Percentiles rank a stretch among this genome's conserved stretches.
These are phyloP conservation scores for Globisporangium paddicum DNA, from an alignment of 352 stramenopile species.

Conservation along the genomic window DNA sequence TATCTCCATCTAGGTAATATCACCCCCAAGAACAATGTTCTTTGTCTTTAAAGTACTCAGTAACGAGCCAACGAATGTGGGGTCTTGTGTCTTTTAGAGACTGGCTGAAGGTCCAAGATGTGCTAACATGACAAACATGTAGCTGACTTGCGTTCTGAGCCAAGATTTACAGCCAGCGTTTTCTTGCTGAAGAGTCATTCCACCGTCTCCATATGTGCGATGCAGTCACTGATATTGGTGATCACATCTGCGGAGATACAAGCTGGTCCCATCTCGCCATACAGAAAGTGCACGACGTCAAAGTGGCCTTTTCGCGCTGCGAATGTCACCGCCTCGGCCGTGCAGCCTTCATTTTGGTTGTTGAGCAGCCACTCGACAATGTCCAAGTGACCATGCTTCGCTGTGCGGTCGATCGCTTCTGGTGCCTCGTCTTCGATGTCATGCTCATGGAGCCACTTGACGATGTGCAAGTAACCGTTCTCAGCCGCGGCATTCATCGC, in stretches of 20 bases:
- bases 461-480: constrained; percentile 14
- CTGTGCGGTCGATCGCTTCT: background rate
- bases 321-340: background rate
- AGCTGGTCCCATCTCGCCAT: background rate
- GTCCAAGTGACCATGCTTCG: background rate
- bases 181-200: background rate
- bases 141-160: background rate
- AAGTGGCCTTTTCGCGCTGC: background rate
- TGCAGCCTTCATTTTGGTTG: background rate
- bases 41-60: background rate
- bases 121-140: background rate
- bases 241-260: background rate
- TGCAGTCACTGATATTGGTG: background rate
- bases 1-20: background rate
- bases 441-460: constrained; percentile 20
- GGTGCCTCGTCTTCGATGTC: background rate
- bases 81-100: background rate
- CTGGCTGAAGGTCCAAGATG: background rate
- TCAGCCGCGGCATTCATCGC: background rate
- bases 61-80: background rate
- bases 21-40: background rate
- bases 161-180: background rate
- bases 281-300: background rate
- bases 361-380: background rate
- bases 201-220: background rate